Percentiles rank a stretch among this genome's conserved stretches.
Evolutionary conservation across 78 protist species (phyloP).

Genomic region (Pigoraptor vietnamica): DNA sequence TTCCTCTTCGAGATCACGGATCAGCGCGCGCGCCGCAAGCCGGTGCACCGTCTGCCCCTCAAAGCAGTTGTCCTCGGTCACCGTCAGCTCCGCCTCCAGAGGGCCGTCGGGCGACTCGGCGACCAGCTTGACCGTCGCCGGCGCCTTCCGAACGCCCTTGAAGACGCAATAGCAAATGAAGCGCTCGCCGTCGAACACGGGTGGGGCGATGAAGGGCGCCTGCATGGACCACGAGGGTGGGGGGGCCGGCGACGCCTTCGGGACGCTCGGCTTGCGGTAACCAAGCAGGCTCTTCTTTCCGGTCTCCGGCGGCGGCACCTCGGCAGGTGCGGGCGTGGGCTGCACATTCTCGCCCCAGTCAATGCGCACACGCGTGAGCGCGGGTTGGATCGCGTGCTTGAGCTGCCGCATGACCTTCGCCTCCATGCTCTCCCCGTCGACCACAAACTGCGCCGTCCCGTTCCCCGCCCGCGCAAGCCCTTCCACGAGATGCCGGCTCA

Average conservation of each 20-base stretch:
- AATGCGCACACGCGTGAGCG: slow-evolving; percentile 15
- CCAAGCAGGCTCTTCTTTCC: not conserved
- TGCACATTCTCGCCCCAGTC: slow-evolving; percentile 6
- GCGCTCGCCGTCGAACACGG: slow-evolving; percentile 44
- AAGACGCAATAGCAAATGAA: slow-evolving; percentile 7
- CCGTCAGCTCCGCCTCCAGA: not conserved
- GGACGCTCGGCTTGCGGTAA: not conserved
- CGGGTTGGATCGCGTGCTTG: slow-evolving; percentile 38
- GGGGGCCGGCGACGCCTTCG: not conserved
- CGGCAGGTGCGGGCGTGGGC: not conserved
- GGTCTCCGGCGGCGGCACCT: not conserved
- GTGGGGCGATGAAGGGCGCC: slow-evolving; percentile 37
- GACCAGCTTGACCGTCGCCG: not conserved
- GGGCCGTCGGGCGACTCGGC: slow-evolving; percentile 9
- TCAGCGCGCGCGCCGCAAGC: slow-evolving; percentile 43
- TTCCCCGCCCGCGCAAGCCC: slow-evolving; percentile 70
- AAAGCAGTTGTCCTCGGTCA: slow-evolving; percentile 5
- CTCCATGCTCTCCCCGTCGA: slow-evolving; percentile 18
- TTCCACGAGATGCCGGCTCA: slow-evolving; percentile 54
- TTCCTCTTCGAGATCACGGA: slow-evolving; percentile 44
- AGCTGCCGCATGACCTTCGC: slow-evolving; percentile 33
- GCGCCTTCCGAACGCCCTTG: not conserved
- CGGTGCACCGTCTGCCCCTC: slow-evolving; percentile 26
- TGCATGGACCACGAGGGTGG: not conserved
- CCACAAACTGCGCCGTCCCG: slow-evolving; percentile 62